Conservation (phyloP, 805 yeast species). For the Saturnispora bothae region DNA sequence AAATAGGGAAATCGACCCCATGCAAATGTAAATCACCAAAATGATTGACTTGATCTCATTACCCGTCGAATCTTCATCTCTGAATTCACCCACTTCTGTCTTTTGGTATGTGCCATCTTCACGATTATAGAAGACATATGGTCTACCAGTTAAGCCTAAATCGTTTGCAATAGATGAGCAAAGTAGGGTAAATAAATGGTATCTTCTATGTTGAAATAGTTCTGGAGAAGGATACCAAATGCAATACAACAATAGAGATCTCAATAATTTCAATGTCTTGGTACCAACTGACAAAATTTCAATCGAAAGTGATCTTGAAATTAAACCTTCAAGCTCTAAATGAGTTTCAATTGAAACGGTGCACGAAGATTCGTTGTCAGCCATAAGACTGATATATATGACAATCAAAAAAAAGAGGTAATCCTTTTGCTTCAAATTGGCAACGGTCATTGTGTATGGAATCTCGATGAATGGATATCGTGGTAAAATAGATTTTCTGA, state of each 20-base stretch:
- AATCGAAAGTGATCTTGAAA: slow-evolving; percentile 38
- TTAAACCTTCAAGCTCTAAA: slow-evolving; percentile 41
- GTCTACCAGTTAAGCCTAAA: slow-evolving; percentile 55
- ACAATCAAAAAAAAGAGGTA: slow-evolving; percentile 59
- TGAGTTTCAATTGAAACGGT: slow-evolving; percentile 30
- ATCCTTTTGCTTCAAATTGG: slow-evolving; percentile 35
- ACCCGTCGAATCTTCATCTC: slow-evolving; percentile 24
- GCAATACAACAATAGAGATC: slow-evolving; percentile 48
- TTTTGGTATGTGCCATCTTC: slow-evolving; percentile 32
- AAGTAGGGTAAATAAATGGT: slow-evolving; percentile 56
- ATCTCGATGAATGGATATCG: slow-evolving; percentile 50
- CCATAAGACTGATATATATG: slow-evolving; percentile 48
- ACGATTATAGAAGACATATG: slow-evolving; percentile 32
- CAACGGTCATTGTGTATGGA: slow-evolving; percentile 34
- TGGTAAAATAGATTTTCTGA: slow-evolving; percentile 35
- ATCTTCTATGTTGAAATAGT: slow-evolving; percentile 66
- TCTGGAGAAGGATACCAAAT: slow-evolving; percentile 84
- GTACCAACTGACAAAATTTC: slow-evolving; percentile 63
- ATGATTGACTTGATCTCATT: slow-evolving; percentile 42
- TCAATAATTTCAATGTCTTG: slow-evolving; percentile 58
- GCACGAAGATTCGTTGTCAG: slow-evolving; percentile 23
- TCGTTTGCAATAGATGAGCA: slow-evolving; percentile 66
- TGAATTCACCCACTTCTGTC: slow-evolving; percentile 21
- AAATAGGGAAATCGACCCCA: slow-evolving; percentile 56
- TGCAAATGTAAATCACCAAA: slow-evolving; percentile 47